These are phyloP conservation scores for Apophysomyces sp. DNA, from an alignment of 371 early-diverging fungal genomes.

Conservation along the genomic window DNA sequence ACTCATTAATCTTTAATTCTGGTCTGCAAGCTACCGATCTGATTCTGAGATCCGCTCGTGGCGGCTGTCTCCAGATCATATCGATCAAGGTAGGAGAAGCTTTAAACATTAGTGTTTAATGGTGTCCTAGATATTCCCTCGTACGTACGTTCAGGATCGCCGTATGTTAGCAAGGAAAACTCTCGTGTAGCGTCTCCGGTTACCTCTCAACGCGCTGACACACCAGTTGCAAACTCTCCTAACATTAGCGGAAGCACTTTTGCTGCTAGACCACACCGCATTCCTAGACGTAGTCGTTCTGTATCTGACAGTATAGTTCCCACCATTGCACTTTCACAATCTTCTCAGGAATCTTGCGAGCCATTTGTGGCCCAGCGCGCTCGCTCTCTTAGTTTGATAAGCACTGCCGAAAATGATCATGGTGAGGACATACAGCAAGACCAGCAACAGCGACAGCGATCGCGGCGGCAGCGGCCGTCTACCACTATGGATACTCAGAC, in stretches of 20 bases:
- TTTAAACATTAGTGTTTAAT: background rate
- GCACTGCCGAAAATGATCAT: background rate
- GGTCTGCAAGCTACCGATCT: conserved; percentile 5
- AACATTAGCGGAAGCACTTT: conserved; percentile 13
- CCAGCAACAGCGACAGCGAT: background rate
- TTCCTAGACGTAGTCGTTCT: conserved; percentile 21
- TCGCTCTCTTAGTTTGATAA: conserved; percentile 14
- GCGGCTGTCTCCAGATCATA: conserved; percentile 1
- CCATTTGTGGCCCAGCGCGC: conserved; percentile 9
- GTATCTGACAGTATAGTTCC: conserved; percentile 18
- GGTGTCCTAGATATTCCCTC: conserved; percentile 19
- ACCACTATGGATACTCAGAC: conserved; percentile 36
- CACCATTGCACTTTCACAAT: background rate
- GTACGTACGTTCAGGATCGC: conserved; percentile 10
- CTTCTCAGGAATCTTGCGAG: background rate
- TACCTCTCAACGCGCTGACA: conserved; percentile 1
- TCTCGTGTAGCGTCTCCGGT: conserved; percentile 4
- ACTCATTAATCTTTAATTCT: background rate
- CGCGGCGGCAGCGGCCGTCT: conserved; percentile 8
- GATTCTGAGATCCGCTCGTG: conserved; percentile 17
- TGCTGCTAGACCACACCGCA: conserved; percentile 12
- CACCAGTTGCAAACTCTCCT: background rate
- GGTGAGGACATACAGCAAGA: background rate
- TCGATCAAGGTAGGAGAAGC: conserved; percentile 1
- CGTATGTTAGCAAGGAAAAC: background rate